Evolutionary conservation across 2,329 filamentous ascomycete genomes (phyloP), one percentile per base, ranked within the genome.

Genomic region (Talaromyces atroroseus): DNA sequence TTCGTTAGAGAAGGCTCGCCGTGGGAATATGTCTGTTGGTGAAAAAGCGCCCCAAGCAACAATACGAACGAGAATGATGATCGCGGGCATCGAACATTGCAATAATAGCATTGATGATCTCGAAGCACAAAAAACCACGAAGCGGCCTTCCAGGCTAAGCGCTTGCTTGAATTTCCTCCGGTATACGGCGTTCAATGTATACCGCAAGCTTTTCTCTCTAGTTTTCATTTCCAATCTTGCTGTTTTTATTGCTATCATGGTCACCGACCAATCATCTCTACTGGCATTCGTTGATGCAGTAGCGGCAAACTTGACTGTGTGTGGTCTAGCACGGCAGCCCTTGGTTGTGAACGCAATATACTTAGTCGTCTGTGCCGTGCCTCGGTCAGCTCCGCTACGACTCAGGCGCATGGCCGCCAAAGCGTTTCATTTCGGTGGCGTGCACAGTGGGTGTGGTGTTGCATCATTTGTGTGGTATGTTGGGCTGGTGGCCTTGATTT

Each of bases 291-390:
- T 75, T 38, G 76, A 76, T 54, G 76, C 75, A 20, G 66, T 72
- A 1, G 70, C 75, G 5, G 70, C 71, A 50, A 82, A 82, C 61
- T 60, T 81, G 53, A 66, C 76, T 2, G 73, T 71, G 3, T 74
- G 76, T 38, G 72, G 80, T 32, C 63, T 80, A 38, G 74, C 79
- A 52, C 76, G 79, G 56, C 78, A 82, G 63, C 79, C 80, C 57
- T 67, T 80, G 49, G 70, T 81, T n/a, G 75, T 82, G 65, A 82
- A 82, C 65, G 63, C 69, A 16, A 71, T 81, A 46, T 81, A 80
- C 63, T 63, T 67, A 51, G 59, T 74, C 11, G 76, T 78, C 53
- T 72, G 72, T 57, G 73, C 71, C 18, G 71, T 76, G 49, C 77
- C 77, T n/a, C 67, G 68, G 49, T 74, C 68, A 32, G 70, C 74